Evolutionary conservation across 202 grass and related monocot species (phyloP).

Genomic region (Schoenoplectus triqueter): DNA sequence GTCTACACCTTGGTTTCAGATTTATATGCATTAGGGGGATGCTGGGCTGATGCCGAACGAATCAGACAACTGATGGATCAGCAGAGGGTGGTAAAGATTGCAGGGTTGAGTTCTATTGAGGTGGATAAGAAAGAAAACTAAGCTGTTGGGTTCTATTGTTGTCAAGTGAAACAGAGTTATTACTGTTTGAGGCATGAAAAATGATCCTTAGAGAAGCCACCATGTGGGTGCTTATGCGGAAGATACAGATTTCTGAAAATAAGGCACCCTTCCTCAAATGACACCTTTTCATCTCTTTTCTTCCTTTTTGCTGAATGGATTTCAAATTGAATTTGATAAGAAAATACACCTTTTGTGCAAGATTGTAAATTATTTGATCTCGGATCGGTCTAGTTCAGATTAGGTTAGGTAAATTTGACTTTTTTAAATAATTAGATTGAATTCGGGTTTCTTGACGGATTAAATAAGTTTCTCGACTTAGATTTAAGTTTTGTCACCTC

Average conservation of each 20-base stretch:
- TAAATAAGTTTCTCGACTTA: too few relatives aligned
- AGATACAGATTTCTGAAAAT: neutral
- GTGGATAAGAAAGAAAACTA: slow-evolving; percentile 20
- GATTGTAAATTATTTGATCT: too few relatives aligned
- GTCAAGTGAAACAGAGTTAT: slow-evolving; percentile 15
- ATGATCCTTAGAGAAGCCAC: neutral
- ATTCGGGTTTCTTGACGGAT: too few relatives aligned
- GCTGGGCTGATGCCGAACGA: slow-evolving; percentile 53
- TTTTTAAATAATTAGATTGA: too few relatives aligned
- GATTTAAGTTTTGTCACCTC: too few relatives aligned
- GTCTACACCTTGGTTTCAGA: slow-evolving; percentile 61
- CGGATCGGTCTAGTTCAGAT: too few relatives aligned
- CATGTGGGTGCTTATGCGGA: neutral
- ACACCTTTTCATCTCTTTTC: neutral
- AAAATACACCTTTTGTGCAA: neutral
- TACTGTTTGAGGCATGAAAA: neutral
- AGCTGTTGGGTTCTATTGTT: neutral
- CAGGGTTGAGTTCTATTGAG: slow-evolving; percentile 49
- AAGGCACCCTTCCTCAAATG: neutral
- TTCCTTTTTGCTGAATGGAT: neutral
- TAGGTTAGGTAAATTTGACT: too few relatives aligned
- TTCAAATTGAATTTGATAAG: neutral
- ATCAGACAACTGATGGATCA: slow-evolving; percentile 63
- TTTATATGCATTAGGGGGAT: slow-evolving; percentile 61
- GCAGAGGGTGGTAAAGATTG: slow-evolving; percentile 46